phyloP scores from a whole-genome alignment of 495 filamentous ascomycete species.

The Penicillium salamii region DNA sequence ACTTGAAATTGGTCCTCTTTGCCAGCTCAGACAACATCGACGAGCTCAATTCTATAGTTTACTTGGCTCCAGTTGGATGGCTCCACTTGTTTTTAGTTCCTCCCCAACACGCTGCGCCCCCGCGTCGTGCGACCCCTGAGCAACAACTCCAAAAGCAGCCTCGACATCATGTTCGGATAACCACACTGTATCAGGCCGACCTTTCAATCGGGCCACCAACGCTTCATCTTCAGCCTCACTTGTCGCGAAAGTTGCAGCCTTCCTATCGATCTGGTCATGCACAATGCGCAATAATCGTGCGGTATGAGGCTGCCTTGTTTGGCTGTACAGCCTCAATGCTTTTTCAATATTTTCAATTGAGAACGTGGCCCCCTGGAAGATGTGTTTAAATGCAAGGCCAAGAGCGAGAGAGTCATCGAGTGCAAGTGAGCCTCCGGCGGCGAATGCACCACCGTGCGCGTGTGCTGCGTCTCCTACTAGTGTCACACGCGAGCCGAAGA shows the following conservation, averaged over 20 bases:
- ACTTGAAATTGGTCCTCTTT: no score
- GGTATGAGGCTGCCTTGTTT: conserved; percentile 41
- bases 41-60: conserved; percentile 5
- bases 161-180: conserved; percentile 49
- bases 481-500: conserved; percentile 36
- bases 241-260: conserved; percentile 5
- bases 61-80: not conserved
- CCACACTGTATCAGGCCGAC: conserved; percentile 37
- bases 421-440: conserved; percentile 50
- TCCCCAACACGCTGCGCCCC: not conserved
- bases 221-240: conserved; percentile 38
- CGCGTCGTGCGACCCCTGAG: not conserved
- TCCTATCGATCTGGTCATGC: conserved; percentile 33
- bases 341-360: conserved; percentile 19
- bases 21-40: not conserved
- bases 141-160: conserved; percentile 27
- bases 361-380: conserved; percentile 10
- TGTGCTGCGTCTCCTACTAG: conserved; percentile 49
- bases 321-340: conserved; percentile 38
- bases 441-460: conserved; percentile 49
- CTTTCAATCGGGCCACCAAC: conserved; percentile 34
- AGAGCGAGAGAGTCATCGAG: conserved; percentile 45
- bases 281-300: conserved; percentile 38
- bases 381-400: conserved; percentile 24
- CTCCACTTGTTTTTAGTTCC: no score